phyloP scores from a whole-genome alignment of 176 grass and related monocot genomes.

The Aegilops sharonensis region DNA sequence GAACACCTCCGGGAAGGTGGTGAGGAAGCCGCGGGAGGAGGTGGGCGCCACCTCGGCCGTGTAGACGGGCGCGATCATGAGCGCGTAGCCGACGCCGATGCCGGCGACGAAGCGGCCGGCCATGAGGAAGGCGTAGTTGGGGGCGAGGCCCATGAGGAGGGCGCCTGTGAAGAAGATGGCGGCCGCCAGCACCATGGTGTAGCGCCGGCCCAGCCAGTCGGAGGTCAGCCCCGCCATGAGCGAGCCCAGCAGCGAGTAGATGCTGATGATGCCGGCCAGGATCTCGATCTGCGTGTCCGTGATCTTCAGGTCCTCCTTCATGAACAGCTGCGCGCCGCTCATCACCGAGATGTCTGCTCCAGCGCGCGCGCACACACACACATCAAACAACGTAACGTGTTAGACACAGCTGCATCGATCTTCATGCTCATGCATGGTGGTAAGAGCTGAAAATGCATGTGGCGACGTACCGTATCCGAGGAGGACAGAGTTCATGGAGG shows the following conservation, averaged over 20 bases:
- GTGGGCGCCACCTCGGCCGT: conserved; percentile 86
- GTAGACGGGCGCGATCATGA: conserved; percentile 86
- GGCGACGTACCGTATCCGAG: conserved; percentile 68
- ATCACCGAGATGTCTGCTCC: conserved; percentile 77
- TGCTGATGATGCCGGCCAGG: conserved; percentile 72
- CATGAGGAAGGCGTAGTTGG: conserved; percentile 76
- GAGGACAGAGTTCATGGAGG: conserved; percentile 88
- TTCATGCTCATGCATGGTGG: background rate
- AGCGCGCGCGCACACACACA: background rate
- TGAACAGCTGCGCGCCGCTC: conserved; percentile 75
- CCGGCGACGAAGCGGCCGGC: conserved; percentile 78
- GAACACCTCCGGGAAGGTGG: conserved; percentile 87
- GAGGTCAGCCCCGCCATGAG: conserved; percentile 68
- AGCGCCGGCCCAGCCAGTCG: conserved; percentile 83
- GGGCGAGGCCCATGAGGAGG: conserved; percentile 69
- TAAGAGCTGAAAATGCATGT: background rate
- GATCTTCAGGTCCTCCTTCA: conserved; percentile 73
- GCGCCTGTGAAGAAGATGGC: conserved; percentile 83
- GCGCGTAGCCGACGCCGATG: conserved; percentile 73
- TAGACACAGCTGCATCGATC: background rate
- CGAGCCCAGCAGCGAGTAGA: conserved; percentile 76
- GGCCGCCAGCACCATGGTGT: conserved; percentile 83
- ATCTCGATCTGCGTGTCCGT: conserved; percentile 87
- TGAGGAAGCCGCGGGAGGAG: conserved; percentile 70
- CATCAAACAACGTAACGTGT: background rate